Evolutionary conservation across 345 rosid genomes (phyloP).

Genomic region (Rhizophora mangle): DNA sequence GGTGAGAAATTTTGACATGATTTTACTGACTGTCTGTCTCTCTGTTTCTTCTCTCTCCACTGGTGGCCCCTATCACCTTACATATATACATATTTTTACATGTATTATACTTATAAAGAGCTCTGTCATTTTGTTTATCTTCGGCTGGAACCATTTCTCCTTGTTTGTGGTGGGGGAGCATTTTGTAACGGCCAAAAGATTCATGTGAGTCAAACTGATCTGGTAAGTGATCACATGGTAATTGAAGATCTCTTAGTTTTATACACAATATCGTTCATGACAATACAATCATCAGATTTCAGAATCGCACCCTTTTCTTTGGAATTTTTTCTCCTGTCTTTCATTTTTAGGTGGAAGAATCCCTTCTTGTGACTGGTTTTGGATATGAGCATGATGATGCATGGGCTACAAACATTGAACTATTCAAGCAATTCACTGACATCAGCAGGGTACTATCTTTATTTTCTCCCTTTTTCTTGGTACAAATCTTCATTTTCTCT

Average conservation of each 20-base stretch:
- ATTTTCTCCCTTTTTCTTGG: not conserved
- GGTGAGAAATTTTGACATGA: conserved; percentile 38
- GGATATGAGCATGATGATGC: conserved; percentile 97
- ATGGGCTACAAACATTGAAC: conserved; percentile 79
- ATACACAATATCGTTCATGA: not conserved
- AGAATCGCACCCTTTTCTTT: not conserved
- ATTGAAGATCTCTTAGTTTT: not conserved
- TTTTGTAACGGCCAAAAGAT: conserved; percentile 86
- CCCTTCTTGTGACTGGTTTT: conserved; percentile 94
- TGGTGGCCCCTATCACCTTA: no score
- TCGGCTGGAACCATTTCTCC: conserved; percentile 20
- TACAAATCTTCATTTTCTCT: not conserved
- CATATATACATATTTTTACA: no score
- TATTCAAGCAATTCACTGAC: conserved; percentile 94
- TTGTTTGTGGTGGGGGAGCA: conserved; percentile 77
- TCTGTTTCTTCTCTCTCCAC: conserved; percentile 5
- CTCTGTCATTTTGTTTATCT: conserved; percentile 2
- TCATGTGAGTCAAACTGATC: conserved; percentile 64
- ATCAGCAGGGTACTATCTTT: conserved; percentile 60
- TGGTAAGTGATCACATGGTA: conserved; percentile 38
- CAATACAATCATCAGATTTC: not conserved
- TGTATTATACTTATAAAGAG: not conserved
- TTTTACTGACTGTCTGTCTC: not conserved
- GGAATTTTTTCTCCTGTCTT: not conserved
- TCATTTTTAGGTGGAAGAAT: conserved; percentile 64